A percentile compares a stretch with the other conserved stretches of the same genome.
Conservation (phyloP, 1,284 basidiomycete species). For the Cutaneotrichosporon cyanovorans region DNA sequence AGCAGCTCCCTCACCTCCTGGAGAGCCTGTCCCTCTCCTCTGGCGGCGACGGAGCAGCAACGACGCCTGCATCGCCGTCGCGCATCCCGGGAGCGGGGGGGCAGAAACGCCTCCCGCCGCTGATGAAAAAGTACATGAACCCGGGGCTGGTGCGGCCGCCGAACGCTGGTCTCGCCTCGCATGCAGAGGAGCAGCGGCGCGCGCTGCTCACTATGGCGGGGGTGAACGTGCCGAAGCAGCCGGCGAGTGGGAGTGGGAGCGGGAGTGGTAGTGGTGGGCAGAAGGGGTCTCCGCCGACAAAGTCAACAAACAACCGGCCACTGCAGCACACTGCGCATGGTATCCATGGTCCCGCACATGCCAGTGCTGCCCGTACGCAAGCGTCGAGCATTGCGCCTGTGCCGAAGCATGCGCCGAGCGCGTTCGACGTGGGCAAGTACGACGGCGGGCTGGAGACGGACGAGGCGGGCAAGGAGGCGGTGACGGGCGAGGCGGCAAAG, state of each 20-base stretch:
- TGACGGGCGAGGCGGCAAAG: slow-evolving; percentile 64
- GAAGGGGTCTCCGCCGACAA: not conserved
- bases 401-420: not conserved
- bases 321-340: slow-evolving; percentile 7
- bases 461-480: slow-evolving; percentile 49
- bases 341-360: slow-evolving; percentile 18
- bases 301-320: too few relatives aligned
- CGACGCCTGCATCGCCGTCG: not conserved
- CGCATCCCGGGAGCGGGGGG: not conserved
- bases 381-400: slow-evolving; percentile 9
- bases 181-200: slow-evolving; percentile 23
- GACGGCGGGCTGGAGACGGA: slow-evolving; percentile 80
- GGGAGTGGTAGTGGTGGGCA: not conserved
- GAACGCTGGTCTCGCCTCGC: slow-evolving; percentile 32
- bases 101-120: slow-evolving; percentile 33
- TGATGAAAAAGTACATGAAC: slow-evolving; percentile 47
- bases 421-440: slow-evolving; percentile 65
- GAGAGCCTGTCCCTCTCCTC: slow-evolving; percentile 7
- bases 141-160: slow-evolving; percentile 36
- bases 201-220: slow-evolving; percentile 36
- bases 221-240: slow-evolving; percentile 23
- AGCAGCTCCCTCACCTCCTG: slow-evolving; percentile 9
- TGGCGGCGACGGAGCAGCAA: not conserved
- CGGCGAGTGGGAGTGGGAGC: not conserved
- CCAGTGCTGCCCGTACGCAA: slow-evolving; percentile 20